Evolutionary conservation across 441 rosid species (phyloP).

Genomic region (Gossypium gossypioides): DNA sequence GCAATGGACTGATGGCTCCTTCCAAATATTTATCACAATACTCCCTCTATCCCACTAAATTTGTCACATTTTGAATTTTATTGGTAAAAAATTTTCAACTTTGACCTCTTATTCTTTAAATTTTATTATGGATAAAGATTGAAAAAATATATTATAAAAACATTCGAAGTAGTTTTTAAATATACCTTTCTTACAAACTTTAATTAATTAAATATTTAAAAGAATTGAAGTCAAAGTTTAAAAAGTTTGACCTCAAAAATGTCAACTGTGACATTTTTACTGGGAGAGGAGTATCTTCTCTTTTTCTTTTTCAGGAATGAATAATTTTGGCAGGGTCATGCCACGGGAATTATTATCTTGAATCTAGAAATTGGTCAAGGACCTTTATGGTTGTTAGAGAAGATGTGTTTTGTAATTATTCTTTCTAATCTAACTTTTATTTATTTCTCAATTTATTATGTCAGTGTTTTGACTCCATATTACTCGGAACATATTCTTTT

Average conservation of each 20-base stretch:
- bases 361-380: not conserved
- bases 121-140: too few species aligned
- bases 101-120: too few species aligned
- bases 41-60: not conserved
- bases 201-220: too few species aligned
- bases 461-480: slow-evolving; percentile 65
- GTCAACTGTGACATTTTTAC: too few species aligned
- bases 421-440: not conserved
- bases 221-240: too few species aligned
- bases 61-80: too few species aligned
- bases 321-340: not conserved
- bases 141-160: too few species aligned
- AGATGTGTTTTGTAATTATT: not conserved
- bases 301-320: not conserved
- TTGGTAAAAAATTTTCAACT: too few species aligned
- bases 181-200: too few species aligned
- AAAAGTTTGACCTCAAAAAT: too few species aligned
- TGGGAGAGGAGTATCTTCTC: too few species aligned
- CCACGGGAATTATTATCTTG: not conserved
- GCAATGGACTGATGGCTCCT: not conserved
- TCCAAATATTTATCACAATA: not conserved
- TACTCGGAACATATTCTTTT: slow-evolving; percentile 55
- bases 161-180: too few species aligned
- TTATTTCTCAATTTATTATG: slow-evolving; percentile 13
- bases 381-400: not conserved